Percentiles rank a stretch among this genome's conserved stretches.
These are phyloP conservation scores for Solanum ahanhuiri DNA, from an alignment of 257 asterid species.

Conservation along the genomic window DNA sequence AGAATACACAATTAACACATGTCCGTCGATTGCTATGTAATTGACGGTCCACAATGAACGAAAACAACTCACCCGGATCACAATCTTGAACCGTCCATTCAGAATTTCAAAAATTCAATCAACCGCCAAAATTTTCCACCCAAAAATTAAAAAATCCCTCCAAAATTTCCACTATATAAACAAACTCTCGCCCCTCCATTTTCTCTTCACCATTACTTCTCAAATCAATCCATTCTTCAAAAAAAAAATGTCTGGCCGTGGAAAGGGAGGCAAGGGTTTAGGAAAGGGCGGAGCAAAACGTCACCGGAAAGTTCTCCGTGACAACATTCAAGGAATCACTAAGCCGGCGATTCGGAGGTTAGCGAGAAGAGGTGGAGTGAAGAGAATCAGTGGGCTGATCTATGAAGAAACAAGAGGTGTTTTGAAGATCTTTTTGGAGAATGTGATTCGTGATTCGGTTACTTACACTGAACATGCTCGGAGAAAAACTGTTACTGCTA, in stretches of 20 bases:
- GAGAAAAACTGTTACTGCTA: constrained; percentile 19
- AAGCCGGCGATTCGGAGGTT: constrained; percentile 18
- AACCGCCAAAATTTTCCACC: background rate
- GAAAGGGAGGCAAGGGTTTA: constrained; percentile 27
- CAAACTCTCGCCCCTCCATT: background rate
- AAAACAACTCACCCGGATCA: background rate
- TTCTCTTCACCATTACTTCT: background rate
- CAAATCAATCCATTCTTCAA: background rate
- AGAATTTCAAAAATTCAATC: background rate
- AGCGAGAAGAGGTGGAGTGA: constrained; percentile 25
- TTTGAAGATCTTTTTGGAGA: constrained; percentile 18
- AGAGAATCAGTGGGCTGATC: constrained; percentile 19
- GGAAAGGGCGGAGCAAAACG: constrained; percentile 26
- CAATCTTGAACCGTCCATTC: background rate
- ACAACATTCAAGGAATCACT: constrained; percentile 25
- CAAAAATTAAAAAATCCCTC: background rate
- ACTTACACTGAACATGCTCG: constrained; percentile 26
- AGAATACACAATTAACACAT: background rate
- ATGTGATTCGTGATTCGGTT: constrained; percentile 25
- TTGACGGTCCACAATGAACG: background rate
- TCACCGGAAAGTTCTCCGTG: constrained; percentile 17
- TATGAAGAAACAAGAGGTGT: constrained; percentile 19
- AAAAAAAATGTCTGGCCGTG: constrained; percentile 18
- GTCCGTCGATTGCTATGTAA: background rate
- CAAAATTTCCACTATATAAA: background rate